phyloP scores from a whole-genome alignment of 768 basidiomycete genomes.

The Lanmaoa pseudosensibilis region DNA sequence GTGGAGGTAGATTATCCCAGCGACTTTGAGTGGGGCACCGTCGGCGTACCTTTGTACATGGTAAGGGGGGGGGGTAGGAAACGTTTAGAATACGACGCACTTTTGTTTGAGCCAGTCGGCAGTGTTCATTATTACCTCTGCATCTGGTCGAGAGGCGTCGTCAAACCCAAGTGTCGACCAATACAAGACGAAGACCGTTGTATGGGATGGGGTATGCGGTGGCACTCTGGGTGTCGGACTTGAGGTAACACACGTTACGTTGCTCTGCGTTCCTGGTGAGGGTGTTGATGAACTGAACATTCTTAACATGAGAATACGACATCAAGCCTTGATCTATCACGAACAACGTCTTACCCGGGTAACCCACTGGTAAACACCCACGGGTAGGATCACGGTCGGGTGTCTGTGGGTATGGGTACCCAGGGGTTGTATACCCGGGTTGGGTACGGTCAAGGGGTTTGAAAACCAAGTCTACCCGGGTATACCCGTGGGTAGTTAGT shows the following conservation, averaged over 20 bases:
- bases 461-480: too few species aligned
- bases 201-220: not conserved
- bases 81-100: conserved; percentile 1
- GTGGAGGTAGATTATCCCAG: conserved; percentile 37
- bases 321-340: conserved; percentile 32
- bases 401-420: too few species aligned
- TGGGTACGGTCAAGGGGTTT: too few species aligned
- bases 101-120: conserved; percentile 17
- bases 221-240: conserved; percentile 8
- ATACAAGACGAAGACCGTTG: not conserved
- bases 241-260: not conserved
- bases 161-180: conserved; percentile 24
- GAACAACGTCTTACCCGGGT: too few species aligned
- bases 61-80: not conserved
- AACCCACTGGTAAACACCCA: too few species aligned
- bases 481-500: too few species aligned
- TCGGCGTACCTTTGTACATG: conserved; percentile 5
- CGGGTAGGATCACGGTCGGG: too few species aligned
- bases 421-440: too few species aligned
- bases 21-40: conserved; percentile 8
- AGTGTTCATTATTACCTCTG: not conserved
- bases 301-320: not conserved
- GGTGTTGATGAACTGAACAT: conserved; percentile 10
- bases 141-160: conserved; percentile 12
- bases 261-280: conserved; percentile 5